Evolutionary conservation across 2,329 filamentous ascomycete genomes (phyloP), one percentile per base, ranked within the genome.

Genomic region (Acrocalymma vagum): DNA sequence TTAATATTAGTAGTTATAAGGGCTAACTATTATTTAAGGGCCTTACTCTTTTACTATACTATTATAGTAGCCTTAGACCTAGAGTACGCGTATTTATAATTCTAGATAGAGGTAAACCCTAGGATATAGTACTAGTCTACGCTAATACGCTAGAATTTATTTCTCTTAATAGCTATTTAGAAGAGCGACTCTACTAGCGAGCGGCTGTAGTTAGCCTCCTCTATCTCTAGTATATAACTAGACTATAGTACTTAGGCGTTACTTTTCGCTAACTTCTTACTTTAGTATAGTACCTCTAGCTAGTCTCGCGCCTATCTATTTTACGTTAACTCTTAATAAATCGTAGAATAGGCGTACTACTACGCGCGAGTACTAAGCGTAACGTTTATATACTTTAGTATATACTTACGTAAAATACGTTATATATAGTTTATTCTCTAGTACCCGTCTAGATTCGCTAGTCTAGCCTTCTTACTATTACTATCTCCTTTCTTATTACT

Each of bases 11-110:
- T 17, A 11, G 14, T 25, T 14, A 17, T 17, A 15, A 47, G 33
- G 27, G 16, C 14, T 17, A 21, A 24, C 43, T 32, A 46, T 29
- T 33, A 21, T 13, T 38, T 11, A 15, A 42, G 27, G 23, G 24
- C 20, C 17, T 26, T 21, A 16, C 42, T 24, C 24, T 41, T 18
- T 13, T 41, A 20, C 38, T 34, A 20, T 14, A 20, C 17, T 3
- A 41, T 3, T 13, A 35, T 29, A 9, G 21, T 23, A 13, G 20
- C 11, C 13, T n/a, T n/a, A n/a, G n/a, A n/a, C n/a, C n/a, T n/a
- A n/a, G n/a, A n/a, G n/a, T n/a, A n/a, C n/a, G n/a, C n/a, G n/a
- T n/a, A n/a, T n/a, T n/a, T n/a, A n/a, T n/a, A n/a, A n/a, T n/a
- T n/a, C n/a, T n/a, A n/a, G n/a, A n/a, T n/a, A n/a, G n/a, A n/a